These are phyloP conservation scores for Cryptosporidium sp. DNA, from an alignment of 169 alveolate genomes.

Conservation along the genomic window DNA sequence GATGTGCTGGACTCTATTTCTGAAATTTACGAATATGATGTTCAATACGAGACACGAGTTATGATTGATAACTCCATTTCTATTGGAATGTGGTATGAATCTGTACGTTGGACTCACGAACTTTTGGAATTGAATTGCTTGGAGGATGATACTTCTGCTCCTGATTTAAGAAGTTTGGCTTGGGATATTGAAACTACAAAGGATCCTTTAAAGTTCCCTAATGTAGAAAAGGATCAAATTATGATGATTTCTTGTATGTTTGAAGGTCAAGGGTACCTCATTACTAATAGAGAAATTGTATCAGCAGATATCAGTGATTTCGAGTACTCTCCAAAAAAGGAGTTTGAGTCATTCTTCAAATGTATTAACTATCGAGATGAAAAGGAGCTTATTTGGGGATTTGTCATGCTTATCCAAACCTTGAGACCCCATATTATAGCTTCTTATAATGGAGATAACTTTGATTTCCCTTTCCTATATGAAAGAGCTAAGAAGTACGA, in stretches of 20 bases:
- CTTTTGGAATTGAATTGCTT: slow-evolving; percentile 77
- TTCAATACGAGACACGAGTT: slow-evolving; percentile 93
- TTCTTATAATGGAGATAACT: slow-evolving; percentile 98
- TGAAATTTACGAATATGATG: slow-evolving; percentile 96
- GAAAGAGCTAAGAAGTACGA: slow-evolving; percentile 92
- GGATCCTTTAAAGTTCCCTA: slow-evolving; percentile 98
- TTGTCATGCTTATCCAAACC: slow-evolving; percentile 82
- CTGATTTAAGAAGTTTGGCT: slow-evolving; percentile 92
- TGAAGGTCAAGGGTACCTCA: slow-evolving; percentile 96
- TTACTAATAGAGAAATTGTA: slow-evolving; percentile 93
- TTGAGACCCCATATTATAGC: slow-evolving; percentile 92
- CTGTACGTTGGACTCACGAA: slow-evolving; percentile 81
- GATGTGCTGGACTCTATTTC: slow-evolving; percentile 86
- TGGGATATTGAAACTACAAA: slow-evolving; percentile 99
- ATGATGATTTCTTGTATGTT: slow-evolving; percentile 92
- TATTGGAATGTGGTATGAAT: slow-evolving; percentile 96
- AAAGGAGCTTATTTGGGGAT: slow-evolving; percentile 77
- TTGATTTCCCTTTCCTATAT: slow-evolving; percentile 97
- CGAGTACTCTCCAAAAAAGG: slow-evolving; percentile 93
- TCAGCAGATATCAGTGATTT: slow-evolving; percentile 94
- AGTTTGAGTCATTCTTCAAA: slow-evolving; percentile 80
- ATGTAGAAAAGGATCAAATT: slow-evolving; percentile 89
- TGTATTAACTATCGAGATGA: slow-evolving; percentile 78
- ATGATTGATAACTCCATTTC: slow-evolving; percentile 94
- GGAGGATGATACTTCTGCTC: slow-evolving; percentile 85